Conservation (phyloP, 352 stramenopile genomes). For the Peronospora belbahrii region DNA sequence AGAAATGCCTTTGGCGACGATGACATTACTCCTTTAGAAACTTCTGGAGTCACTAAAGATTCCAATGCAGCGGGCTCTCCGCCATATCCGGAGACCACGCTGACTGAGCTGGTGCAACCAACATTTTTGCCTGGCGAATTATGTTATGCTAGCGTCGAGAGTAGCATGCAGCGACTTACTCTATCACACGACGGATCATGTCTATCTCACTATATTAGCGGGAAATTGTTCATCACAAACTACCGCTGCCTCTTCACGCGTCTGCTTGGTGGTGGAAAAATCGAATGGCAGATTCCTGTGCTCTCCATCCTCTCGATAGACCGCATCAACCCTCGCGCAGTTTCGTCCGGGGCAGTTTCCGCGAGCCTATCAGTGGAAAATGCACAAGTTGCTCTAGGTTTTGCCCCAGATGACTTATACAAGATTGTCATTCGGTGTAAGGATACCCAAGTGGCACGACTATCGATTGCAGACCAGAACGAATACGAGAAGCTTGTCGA, state of each 20-base stretch:
- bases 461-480: constrained; percentile 61
- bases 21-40: constrained; percentile 1
- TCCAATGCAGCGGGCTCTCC: background rate
- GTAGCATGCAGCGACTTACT: constrained; percentile 53
- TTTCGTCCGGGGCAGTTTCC: constrained; percentile 15
- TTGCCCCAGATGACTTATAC: constrained; percentile 42
- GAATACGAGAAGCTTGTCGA: constrained; percentile 77
- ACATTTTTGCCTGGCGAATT: constrained; percentile 64
- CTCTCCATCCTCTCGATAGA: constrained; percentile 69
- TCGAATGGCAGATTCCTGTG: constrained; percentile 74
- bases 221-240: constrained; percentile 77
- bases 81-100: background rate
- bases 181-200: constrained; percentile 61
- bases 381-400: constrained; percentile 53
- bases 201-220: constrained; percentile 57
- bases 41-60: constrained; percentile 7
- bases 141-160: constrained; percentile 75
- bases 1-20: constrained; percentile 3
- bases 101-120: constrained; percentile 15
- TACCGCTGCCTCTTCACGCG: constrained; percentile 76
- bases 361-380: constrained; percentile 36
- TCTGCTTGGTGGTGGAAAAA: constrained; percentile 34
- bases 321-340: constrained; percentile 32
- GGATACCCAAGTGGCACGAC: constrained; percentile 53
- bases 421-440: constrained; percentile 77